Evolutionary conservation across 305 asterid genomes (phyloP), one percentile per base, ranked within the genome.

Genomic region (Fraxinus albicans): DNA sequence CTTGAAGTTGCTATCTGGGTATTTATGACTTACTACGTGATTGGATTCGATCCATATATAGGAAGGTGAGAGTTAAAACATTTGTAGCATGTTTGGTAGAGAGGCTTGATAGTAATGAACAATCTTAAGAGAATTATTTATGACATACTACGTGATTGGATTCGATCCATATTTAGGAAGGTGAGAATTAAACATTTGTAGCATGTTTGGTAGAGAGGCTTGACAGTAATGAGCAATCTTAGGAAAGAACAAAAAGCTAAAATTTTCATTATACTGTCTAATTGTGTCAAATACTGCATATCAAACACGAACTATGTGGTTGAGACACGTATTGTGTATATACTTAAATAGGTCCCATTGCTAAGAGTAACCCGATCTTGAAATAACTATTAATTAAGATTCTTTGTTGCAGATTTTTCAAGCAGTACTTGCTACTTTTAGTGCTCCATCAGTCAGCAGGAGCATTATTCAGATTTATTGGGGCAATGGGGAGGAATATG

Each of bases 401-500:
- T 77, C 58, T 8, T 55, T 42, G 23, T 44, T 86, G 85, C 92
- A 92, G 97, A 81, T 86, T 90, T 17, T 8, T 89, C 40, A 91
- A 86, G 87, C 98, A 92, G 42, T 89, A 88, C 79, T 17, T 94
- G 40, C 10, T 92, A 82, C 83, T 92, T 67, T 17, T 94, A 69
- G 0, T 83, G 15, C 80, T 90, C 33, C 86, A 88, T 82, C 98
- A 91, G 82, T 67, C 86, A 76, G 94, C 97, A 13, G 81, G 84
- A 12, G 92, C 88, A 4, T 80, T 94, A 81, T 94, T 94, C 86
- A 83, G 95, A 36, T 85, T 89, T 67, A 89, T 91, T 33, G 97
- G 95, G 21, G 91, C 95, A 53, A 77, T 87, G 6, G 95, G 97
- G 4, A 90, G 98, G 86, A 91, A 90, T 81, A 88, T 92, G 93